Base-by-base conservation (phyloP, 1,284 basidiomycete species). In the Ustilago curta region DNA sequence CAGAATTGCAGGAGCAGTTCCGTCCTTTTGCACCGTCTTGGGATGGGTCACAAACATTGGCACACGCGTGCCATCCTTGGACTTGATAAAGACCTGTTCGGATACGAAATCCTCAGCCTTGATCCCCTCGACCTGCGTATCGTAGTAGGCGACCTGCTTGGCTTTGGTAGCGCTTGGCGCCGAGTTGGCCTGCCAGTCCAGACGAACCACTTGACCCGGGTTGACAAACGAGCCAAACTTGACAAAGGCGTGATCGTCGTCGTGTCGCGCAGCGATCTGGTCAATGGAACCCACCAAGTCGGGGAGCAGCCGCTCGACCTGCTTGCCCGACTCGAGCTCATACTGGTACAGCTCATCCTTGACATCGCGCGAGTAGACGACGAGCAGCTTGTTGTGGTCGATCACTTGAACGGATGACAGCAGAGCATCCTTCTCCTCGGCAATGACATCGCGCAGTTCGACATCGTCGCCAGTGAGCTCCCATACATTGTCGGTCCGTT, bases 21-120 rank as follows among this genome's bases (percentile, higher is more conserved):
- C 93, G 76, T 94, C 91, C 57, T 89, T 87, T 73, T 88, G 86
- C 19, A 91, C 91, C 23, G 88, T 88, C 82, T 91, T 91, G 80
- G 91, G 91, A 53, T 90, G 88, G 31, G 94, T 92, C 63, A 95
- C 88, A 81, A 94, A 95, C 92, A 95, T 93, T 2, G 93, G 93
- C 35, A 95, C 88, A 53, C 88, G 88, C 2, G 92, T 94, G 0
- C 92, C 92, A 79, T 95, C 93, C 83, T 91, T 92, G 85, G 90
- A 91, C 87, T 83, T 60, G 67, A 83, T 78, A 35, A 82, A 77
- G 59, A 90, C 89, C 85, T 94, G 93, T 73, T 89, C 88, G 29
- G 90, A 88, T 9, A 89, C 87, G 81, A 93, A 95, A 59, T 94
- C 91, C 5, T 91, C 88, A 1, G 90, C 87, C 56, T 89, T 87